Conservation (phyloP, 1,139 yeast genomes). For the Yamadazyma aaseri region DNA sequence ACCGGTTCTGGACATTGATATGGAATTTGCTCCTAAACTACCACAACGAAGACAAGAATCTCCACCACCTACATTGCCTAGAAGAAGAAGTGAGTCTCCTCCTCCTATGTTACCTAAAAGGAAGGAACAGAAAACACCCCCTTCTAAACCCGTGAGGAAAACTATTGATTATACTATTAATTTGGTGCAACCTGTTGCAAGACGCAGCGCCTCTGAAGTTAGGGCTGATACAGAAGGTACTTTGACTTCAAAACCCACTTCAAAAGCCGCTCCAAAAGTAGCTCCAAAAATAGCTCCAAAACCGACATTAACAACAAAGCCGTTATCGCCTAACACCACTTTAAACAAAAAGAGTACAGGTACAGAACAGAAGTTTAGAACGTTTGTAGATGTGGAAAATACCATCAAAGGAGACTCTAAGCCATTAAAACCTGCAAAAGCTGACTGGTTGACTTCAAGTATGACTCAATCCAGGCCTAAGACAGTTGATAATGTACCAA, state of each 20-base stretch:
- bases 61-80: slow-evolving; percentile 10
- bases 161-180: slow-evolving; percentile 4
- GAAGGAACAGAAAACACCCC: slow-evolving; percentile 3
- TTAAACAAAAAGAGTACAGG: neutral
- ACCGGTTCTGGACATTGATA: neutral
- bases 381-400: slow-evolving; percentile 14
- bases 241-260: too few species aligned
- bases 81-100: slow-evolving; percentile 4
- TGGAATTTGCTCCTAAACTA: neutral
- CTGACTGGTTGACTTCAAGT: slow-evolving; percentile 11
- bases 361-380: slow-evolving; percentile 5
- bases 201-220: neutral
- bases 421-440: slow-evolving; percentile 9
- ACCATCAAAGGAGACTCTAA: slow-evolving; percentile 7
- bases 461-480: slow-evolving; percentile 1
- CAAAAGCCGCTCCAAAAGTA: too few species aligned
- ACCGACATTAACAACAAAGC: neutral
- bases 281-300: neutral
- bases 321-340: neutral
- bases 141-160: slow-evolving; percentile 4
- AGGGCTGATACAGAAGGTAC: too few species aligned
- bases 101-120: slow-evolving; percentile 5
- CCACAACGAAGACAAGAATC: slow-evolving; percentile 3
- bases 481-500: slow-evolving; percentile 9
- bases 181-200: slow-evolving; percentile 10